Evolutionary conservation across 2,329 filamentous ascomycete genomes (phyloP).

Genomic region (Calonectria hongkongensis): DNA sequence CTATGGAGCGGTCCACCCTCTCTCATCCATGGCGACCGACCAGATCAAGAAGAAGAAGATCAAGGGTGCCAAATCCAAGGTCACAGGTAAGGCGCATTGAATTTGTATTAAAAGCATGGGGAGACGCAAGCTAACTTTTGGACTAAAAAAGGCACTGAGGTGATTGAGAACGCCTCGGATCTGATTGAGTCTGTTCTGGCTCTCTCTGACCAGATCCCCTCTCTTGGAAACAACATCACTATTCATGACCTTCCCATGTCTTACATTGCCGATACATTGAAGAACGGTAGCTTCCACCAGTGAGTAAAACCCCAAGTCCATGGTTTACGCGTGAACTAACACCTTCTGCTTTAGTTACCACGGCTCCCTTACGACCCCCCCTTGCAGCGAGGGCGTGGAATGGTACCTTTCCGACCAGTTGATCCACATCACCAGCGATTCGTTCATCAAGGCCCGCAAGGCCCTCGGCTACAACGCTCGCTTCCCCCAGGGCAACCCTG

Average conservation of each 20-base stretch:
- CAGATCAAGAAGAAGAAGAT: neutral
- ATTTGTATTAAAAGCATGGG: no score
- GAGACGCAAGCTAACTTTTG: neutral
- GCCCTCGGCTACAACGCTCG: slow-evolving; percentile 74
- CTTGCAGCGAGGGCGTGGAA: slow-evolving; percentile 74
- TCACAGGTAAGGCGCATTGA: neutral
- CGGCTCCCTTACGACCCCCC: slow-evolving; percentile 79
- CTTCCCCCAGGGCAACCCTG: slow-evolving; percentile 70
- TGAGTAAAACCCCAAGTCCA: neutral
- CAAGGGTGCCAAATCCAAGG: no score
- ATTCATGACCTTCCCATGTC: neutral
- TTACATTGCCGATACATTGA: neutral
- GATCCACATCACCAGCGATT: slow-evolving; percentile 67
- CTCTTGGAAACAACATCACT: neutral
- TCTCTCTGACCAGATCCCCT: neutral
- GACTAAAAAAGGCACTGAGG: neutral
- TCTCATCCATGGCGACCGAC: neutral
- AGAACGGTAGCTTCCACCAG: slow-evolving; percentile 8
- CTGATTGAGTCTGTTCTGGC: slow-evolving; percentile 6
- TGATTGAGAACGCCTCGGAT: neutral
- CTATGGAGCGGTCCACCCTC: slow-evolving; percentile 30
- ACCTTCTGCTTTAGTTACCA: slow-evolving; percentile 61
- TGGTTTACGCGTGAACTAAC: slow-evolving; percentile 32
- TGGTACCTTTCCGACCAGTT: slow-evolving; percentile 71
- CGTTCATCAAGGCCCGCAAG: slow-evolving; percentile 70